Evolutionary conservation across 495 filamentous ascomycete genomes (phyloP), one percentile per base, ranked within the genome.

Genomic region (Amniculicola lignicola): DNA sequence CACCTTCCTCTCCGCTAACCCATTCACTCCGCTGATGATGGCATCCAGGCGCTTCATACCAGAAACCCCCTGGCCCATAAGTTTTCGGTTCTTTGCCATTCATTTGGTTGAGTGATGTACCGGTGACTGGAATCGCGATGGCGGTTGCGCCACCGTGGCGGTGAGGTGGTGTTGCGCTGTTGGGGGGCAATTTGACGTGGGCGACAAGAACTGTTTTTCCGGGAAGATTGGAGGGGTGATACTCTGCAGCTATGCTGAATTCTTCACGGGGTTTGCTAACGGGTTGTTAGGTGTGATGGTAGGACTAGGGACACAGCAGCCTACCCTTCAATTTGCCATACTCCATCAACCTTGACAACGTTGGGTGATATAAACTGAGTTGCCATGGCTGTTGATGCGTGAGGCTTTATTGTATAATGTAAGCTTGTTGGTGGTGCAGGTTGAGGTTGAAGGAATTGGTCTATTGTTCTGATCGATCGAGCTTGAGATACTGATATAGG

Each of bases 11-110:
- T 43, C 64, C 59, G 56, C 71, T 71, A 3, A 60, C 62, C 57
- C 75, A 75, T 33, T 69, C 69, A 40, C 73, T 73, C 39, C 70
- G 64, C 22, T 67, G 59, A 55, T 77, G 73, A 37, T 74, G 72
- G 36, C 75, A 77, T 0, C 73, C 73, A 0, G 74, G 74, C 7
- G 71, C 70, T 55, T 77, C 73, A 43, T 67, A 74, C 62, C 67
- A 75, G 14, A 61, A 63, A 6, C 63, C 71, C 0, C 72, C 73
- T 2, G 35, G 22, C 15, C 57, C 11, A 18, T 63, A 60, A 0
- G 62, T 43, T 24, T 57, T 61, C 48, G 69, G 68, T 16, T 62
- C 63, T 7, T 70, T 62, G 29, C 74, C 39, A 48, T 77, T 76
- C 75, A 77, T 77, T 33, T 72, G 71, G 39, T 75, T 75, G 22